Evolutionary conservation across 2,329 filamentous ascomycete genomes (phyloP).

Genomic region (Scedosporium dehoogii): DNA sequence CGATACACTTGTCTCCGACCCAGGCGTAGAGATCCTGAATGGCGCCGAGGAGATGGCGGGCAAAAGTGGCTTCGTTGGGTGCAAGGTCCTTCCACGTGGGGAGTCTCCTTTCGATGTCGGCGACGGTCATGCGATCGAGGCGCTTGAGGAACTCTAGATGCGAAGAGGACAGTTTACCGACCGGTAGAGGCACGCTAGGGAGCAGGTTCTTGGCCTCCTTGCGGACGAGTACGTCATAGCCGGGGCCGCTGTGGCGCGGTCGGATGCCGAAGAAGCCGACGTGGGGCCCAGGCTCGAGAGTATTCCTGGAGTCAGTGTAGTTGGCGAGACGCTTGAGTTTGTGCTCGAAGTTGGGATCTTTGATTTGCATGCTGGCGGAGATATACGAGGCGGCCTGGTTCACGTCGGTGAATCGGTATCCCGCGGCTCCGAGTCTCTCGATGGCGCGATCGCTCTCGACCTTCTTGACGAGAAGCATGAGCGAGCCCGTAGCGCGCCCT

Average conservation of each 20-base stretch:
- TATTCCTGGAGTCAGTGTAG: slow-evolving; percentile 38
- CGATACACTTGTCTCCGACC: slow-evolving; percentile 33
- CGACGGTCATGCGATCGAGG: slow-evolving; percentile 34
- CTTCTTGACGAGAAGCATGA: slow-evolving; percentile 68
- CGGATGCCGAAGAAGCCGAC: slow-evolving; percentile 48
- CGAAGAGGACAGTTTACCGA: slow-evolving; percentile 41
- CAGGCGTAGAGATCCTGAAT: slow-evolving; percentile 29
- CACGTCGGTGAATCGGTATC: slow-evolving; percentile 68
- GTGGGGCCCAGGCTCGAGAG: slow-evolving; percentile 39
- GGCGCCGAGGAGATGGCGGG: slow-evolving; percentile 31
- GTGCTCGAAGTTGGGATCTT: slow-evolving; percentile 46
- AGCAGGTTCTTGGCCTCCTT: slow-evolving; percentile 47
- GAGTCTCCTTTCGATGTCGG: slow-evolving; percentile 27
- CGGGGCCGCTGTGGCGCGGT: slow-evolving; percentile 38
- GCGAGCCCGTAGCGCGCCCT: slow-evolving; percentile 30
- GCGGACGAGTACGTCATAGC: slow-evolving; percentile 55
- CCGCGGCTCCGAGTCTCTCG: slow-evolving; percentile 55
- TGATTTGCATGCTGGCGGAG: slow-evolving; percentile 64
- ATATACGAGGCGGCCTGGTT: slow-evolving; percentile 60
- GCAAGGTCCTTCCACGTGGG: slow-evolving; percentile 24
- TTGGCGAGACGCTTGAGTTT: slow-evolving; percentile 56
- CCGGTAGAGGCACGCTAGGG: slow-evolving; percentile 45
- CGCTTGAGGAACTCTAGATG: slow-evolving; percentile 45
- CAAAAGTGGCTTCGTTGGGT: slow-evolving; percentile 33
- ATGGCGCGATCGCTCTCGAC: slow-evolving; percentile 48